A percentile compares a stretch with the other conserved stretches of the same genome.
phyloP scores from a whole-genome alignment of 164 flowering plant species.

The Aristolochia fimbriata region DNA sequence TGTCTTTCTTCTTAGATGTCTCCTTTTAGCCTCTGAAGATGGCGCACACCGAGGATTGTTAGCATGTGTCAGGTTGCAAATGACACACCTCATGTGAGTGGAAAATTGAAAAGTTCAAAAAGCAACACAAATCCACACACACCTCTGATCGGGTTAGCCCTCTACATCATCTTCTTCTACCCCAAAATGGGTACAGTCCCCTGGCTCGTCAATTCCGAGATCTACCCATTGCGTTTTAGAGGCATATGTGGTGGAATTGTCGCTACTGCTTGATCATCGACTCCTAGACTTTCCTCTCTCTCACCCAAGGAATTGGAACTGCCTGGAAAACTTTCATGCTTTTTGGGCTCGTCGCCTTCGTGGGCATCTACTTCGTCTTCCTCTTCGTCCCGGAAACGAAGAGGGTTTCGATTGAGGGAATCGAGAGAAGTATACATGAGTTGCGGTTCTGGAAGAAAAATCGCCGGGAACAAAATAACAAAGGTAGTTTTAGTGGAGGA shows the following conservation, averaged over 20 bases:
- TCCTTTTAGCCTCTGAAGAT: too few relatives aligned
- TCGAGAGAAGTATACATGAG: slow-evolving; percentile 26
- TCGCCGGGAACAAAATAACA: too few relatives aligned
- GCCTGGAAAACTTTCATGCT: slow-evolving; percentile 61
- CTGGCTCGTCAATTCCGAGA: slow-evolving; percentile 75
- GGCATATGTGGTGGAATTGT: slow-evolving; percentile 61
- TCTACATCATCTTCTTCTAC: slow-evolving; percentile 54
- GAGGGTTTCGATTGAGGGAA: slow-evolving; percentile 47
- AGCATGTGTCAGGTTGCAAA: too few relatives aligned
- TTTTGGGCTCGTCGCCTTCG: slow-evolving; percentile 39
- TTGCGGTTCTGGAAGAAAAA: slow-evolving; percentile 5
- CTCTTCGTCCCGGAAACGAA: slow-evolving; percentile 53
- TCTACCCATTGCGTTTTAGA: slow-evolving; percentile 52
- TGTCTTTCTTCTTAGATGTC: too few relatives aligned
- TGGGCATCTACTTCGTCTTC: slow-evolving; percentile 24
- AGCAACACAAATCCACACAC: too few relatives aligned
- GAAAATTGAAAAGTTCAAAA: too few relatives aligned
- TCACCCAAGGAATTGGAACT: slow-evolving; percentile 55
- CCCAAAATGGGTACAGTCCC: slow-evolving; percentile 75
- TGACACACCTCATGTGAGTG: too few relatives aligned
- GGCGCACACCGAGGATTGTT: too few relatives aligned
- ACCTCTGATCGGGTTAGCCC: slow-evolving; percentile 41
- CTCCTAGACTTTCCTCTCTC: slow-evolving; percentile 43
- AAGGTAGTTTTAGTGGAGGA: too few relatives aligned
- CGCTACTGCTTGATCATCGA: slow-evolving; percentile 62